Percentiles rank a stretch among this genome's conserved stretches.
These are phyloP conservation scores for Zhuliangozyma parablackwelliae DNA, from an alignment of 1,139 yeast species.

Conservation along the genomic window DNA sequence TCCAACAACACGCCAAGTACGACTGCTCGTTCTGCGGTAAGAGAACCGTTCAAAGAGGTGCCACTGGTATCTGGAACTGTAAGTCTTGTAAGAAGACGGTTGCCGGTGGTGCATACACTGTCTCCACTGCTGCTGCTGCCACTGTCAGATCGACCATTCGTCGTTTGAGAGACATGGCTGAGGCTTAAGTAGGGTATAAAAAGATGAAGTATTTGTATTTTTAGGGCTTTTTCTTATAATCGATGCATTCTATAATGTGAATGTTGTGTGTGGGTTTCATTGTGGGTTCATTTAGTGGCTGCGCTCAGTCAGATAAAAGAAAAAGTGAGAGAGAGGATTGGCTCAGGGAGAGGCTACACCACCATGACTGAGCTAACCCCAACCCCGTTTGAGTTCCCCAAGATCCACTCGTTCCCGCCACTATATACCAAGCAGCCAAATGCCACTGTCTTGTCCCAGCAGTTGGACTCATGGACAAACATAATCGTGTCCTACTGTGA, in stretches of 20 bases:
- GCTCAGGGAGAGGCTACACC: not conserved
- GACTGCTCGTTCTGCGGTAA: slow-evolving; percentile 99
- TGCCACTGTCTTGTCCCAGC: slow-evolving; percentile 70
- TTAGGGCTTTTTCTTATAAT: slow-evolving; percentile 1
- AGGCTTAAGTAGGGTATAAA: slow-evolving; percentile 58
- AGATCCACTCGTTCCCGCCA: slow-evolving; percentile 86
- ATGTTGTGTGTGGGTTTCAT: no score
- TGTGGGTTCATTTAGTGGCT: no score
- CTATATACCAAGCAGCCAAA: slow-evolving; percentile 88
- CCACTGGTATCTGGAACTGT: slow-evolving; percentile 99
- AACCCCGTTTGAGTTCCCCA: slow-evolving; percentile 46
- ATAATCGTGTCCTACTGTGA: slow-evolving; percentile 55
- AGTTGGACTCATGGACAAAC: slow-evolving; percentile 48
- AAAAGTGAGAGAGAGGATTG: not conserved
- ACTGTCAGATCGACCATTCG: slow-evolving; percentile 99
- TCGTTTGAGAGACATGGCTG: slow-evolving; percentile 99
- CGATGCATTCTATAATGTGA: not conserved
- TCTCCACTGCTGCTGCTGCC: slow-evolving; percentile 99
- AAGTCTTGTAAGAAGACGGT: slow-evolving; percentile 91
- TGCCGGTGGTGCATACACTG: slow-evolving; percentile 99
- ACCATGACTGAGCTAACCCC: slow-evolving; percentile 3
- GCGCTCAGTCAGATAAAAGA: no score
- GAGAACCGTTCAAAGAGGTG: slow-evolving; percentile 96
- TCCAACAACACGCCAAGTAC: slow-evolving; percentile 98
- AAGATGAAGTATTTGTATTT: no score